phyloP scores from a whole-genome alignment of 345 rosid genomes.

The Noccaea caerulescens region DNA sequence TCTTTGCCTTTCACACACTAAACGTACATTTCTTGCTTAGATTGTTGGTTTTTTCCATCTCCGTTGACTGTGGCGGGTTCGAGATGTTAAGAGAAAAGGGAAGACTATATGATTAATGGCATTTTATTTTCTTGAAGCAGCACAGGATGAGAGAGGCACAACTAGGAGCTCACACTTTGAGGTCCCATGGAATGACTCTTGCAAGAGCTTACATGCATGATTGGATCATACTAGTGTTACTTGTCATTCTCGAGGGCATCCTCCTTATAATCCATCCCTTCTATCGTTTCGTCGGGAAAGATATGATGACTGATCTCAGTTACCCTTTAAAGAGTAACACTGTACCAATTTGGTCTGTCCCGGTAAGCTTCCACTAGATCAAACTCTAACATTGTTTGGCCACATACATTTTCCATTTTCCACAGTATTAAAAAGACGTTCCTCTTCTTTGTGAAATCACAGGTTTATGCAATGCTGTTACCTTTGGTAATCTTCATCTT shows the following conservation, averaged over 20 bases:
- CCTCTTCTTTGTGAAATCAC: slow-evolving; percentile 29
- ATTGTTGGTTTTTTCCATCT: not conserved
- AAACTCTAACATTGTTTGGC: not conserved
- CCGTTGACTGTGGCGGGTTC: not conserved
- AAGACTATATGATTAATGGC: not conserved
- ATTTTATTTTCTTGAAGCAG: slow-evolving; percentile 25
- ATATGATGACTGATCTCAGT: slow-evolving; percentile 88
- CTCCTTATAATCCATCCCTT: slow-evolving; percentile 69
- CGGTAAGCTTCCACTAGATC: slow-evolving; percentile 49
- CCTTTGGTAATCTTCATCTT: slow-evolving; percentile 64
- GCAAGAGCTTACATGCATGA: slow-evolving; percentile 71
- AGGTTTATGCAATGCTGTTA: slow-evolving; percentile 66
- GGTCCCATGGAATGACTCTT: slow-evolving; percentile 64
- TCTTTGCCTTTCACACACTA: slow-evolving; percentile 14
- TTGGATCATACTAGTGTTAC: slow-evolving; percentile 75
- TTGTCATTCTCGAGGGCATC: slow-evolving; percentile 49
- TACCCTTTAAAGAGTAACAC: slow-evolving; percentile 77
- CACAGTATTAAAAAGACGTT: not conserved
- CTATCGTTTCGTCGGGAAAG: slow-evolving; percentile 85
- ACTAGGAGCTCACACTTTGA: slow-evolving; percentile 58
- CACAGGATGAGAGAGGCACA: slow-evolving; percentile 62
- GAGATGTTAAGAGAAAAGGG: not conserved
- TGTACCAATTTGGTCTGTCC: slow-evolving; percentile 81
- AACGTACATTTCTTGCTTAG: slow-evolving; percentile 12
- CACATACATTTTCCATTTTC: not conserved